These are phyloP conservation scores for Candida patagonica DNA, from an alignment of 805 yeast genomes.

Conservation along the genomic window DNA sequence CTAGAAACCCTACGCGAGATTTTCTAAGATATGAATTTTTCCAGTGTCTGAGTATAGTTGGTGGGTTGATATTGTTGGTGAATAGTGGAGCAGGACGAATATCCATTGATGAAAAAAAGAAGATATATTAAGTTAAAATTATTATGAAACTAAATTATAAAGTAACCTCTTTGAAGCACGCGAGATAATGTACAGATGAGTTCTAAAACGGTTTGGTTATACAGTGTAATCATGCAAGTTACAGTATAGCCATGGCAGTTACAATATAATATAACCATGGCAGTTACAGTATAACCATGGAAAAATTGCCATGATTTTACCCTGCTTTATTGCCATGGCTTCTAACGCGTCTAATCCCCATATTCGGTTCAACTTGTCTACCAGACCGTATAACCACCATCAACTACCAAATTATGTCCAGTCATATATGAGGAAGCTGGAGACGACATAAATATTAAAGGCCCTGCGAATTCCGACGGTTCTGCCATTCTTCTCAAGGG, in stretches of 20 bases:
- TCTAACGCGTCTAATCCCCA: no score
- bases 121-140: constrained; percentile 57
- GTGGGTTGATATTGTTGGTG: constrained; percentile 83
- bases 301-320: no score
- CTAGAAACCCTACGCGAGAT: constrained; percentile 72
- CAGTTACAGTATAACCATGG: no score
- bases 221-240: no score
- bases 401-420: constrained; percentile 74
- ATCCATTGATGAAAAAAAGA: constrained; percentile 91
- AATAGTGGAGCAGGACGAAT: constrained; percentile 95
- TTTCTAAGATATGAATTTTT: constrained; percentile 85
- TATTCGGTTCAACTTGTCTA: no score
- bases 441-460: constrained; percentile 63
- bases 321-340: no score
- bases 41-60: constrained; percentile 90
- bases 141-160: no score
- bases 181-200: no score
- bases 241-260: no score
- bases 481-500: constrained; percentile 82
- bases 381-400: constrained; percentile 86
- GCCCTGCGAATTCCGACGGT: constrained; percentile 74
- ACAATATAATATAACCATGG: no score
- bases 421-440: constrained; percentile 74
- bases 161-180: no score
- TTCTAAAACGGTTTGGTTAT: no score